Percentiles rank a stretch among this genome's conserved stretches.
phyloP scores from a whole-genome alignment of 2,329 filamentous ascomycete genomes.

The Sarocladium strictum region DNA sequence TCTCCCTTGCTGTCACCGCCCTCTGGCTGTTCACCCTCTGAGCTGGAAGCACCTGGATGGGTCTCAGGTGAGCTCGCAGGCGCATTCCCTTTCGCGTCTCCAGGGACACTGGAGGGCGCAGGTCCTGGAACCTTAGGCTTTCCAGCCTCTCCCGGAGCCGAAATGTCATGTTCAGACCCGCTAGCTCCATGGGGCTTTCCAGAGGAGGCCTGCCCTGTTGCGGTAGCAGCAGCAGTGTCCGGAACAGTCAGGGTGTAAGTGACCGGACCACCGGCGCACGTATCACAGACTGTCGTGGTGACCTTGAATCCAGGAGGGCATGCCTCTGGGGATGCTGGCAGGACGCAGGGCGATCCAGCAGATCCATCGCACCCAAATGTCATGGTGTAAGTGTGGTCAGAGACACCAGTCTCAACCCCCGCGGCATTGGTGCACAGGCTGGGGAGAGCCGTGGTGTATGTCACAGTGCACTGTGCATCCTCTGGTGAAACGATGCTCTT shows the following conservation, averaged over 20 bases:
- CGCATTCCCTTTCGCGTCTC: too few relatives aligned
- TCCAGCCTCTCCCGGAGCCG: too few relatives aligned
- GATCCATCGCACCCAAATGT: background rate
- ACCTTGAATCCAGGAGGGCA: background rate
- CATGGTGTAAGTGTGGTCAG: background rate
- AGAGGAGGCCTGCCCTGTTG: background rate
- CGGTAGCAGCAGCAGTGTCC: background rate
- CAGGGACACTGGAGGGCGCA: background rate
- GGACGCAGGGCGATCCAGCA: background rate
- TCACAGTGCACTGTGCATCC: background rate
- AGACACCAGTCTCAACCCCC: background rate
- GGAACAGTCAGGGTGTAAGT: slow-evolving; percentile 2
- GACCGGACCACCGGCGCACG: background rate
- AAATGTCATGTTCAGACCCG: too few relatives aligned
- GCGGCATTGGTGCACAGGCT: background rate
- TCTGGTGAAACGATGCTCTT: background rate
- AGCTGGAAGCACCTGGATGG: too few relatives aligned
- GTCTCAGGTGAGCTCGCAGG: too few relatives aligned
- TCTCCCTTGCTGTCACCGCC: too few relatives aligned
- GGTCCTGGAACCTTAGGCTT: background rate
- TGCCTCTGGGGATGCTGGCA: background rate
- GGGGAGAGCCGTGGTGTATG: slow-evolving; percentile 1
- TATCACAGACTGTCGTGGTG: background rate
- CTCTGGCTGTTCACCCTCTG: too few relatives aligned
- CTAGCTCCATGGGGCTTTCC: too few relatives aligned